phyloP scores from a whole-genome alignment of 345 rosid genomes.

The Salix dunnii region DNA sequence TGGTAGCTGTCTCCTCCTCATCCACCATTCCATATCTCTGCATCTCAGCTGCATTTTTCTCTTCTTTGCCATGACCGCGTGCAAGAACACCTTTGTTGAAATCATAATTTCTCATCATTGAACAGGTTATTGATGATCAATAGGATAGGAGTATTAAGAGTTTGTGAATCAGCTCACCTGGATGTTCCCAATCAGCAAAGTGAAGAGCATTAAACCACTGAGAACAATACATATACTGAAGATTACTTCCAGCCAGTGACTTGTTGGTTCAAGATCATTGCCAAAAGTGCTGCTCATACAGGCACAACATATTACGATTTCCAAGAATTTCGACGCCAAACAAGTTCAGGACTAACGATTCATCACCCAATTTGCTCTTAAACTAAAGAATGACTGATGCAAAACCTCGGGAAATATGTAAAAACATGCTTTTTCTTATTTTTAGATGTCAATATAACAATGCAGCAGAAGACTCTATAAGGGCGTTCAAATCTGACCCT shows the following conservation, averaged over 20 bases:
- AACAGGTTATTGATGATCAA: neutral
- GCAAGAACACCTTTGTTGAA: constrained; percentile 57
- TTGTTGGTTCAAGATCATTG: constrained; percentile 78
- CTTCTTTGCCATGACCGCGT: constrained; percentile 73
- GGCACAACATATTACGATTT: neutral
- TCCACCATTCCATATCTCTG: constrained; percentile 92
- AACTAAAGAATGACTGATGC: no score
- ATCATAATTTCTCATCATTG: constrained; percentile 5
- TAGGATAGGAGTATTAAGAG: neutral
- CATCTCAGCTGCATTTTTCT: constrained; percentile 74
- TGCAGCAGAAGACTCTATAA: no score
- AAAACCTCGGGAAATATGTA: no score
- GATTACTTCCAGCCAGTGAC: constrained; percentile 66
- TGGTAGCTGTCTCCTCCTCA: constrained; percentile 86
- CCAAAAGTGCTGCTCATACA: constrained; percentile 66
- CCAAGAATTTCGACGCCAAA: no score
- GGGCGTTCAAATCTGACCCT: no score
- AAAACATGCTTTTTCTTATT: no score
- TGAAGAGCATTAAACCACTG: constrained; percentile 76
- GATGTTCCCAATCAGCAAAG: constrained; percentile 75
- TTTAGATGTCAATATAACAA: no score
- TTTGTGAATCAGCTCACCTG: constrained; percentile 44
- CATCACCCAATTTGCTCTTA: no score
- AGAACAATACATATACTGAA: constrained; percentile 78
- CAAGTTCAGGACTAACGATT: no score